Conservation (phyloP, 1,139 yeast genomes). For the Hyphopichia wangnamkhiaoensis region DNA sequence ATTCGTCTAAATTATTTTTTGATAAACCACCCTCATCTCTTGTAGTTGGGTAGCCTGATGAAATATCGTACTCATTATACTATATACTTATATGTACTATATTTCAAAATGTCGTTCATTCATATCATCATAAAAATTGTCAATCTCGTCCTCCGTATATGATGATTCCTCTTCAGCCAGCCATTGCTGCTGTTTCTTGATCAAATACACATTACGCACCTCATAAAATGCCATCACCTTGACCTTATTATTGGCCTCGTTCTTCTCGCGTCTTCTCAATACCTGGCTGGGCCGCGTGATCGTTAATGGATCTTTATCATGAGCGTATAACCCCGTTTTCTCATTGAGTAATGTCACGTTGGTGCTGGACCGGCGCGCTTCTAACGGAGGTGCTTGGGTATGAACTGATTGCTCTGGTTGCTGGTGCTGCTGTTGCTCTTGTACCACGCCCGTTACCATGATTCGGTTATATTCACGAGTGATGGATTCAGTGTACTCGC, state of each 20-base stretch:
- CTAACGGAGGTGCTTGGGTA: not conserved
- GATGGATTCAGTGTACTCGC: no score
- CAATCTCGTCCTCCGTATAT: not conserved
- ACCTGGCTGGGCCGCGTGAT: not conserved
- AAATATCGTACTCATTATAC: no score
- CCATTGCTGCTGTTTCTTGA: not conserved
- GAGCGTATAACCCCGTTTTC: not conserved
- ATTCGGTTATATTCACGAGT: no score
- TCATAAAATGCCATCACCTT: conserved; percentile 2
- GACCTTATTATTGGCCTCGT: not conserved
- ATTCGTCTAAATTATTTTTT: no score
- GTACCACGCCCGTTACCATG: no score
- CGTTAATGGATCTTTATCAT: conserved; percentile 1
- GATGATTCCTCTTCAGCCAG: not conserved
- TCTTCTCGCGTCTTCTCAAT: not conserved
- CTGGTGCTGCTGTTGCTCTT: no score
- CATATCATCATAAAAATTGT: conserved; percentile 22
- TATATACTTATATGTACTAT: no score
- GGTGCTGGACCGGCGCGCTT: not conserved
- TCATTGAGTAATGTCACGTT: not conserved
- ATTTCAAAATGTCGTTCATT: no score
- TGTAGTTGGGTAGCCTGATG: no score
- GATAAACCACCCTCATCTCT: no score
- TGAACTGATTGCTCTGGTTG: no score
- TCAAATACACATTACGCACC: not conserved